Conservation (phyloP, 1,284 basidiomycete species). For the Rhodotorula sp. region DNA sequence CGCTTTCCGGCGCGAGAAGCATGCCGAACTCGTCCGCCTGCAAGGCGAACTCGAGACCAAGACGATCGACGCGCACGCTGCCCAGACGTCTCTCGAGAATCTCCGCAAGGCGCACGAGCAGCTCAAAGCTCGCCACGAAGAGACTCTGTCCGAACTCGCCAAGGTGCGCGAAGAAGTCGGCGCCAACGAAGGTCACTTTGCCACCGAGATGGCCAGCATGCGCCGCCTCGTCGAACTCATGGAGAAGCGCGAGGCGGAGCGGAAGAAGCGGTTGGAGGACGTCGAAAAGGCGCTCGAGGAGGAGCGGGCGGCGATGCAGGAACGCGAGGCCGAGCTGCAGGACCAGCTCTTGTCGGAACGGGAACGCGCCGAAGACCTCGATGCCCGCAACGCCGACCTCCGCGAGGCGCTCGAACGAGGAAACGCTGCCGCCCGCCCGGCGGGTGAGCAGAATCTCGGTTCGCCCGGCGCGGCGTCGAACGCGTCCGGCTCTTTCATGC, state of each 20-base stretch:
- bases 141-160: conserved; percentile 68
- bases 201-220: conserved; percentile 68
- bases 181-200: conserved; percentile 74
- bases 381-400: conserved; percentile 52
- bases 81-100: conserved; percentile 64
- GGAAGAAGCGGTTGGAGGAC: conserved; percentile 70
- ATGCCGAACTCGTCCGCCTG: conserved; percentile 68
- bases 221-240: conserved; percentile 71
- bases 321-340: conserved; percentile 61
- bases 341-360: conserved; percentile 64
- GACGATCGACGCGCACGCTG: conserved; percentile 62
- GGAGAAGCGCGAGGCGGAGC: conserved; percentile 76
- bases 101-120: conserved; percentile 67
- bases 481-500: conserved; percentile 24
- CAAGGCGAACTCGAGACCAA: conserved; percentile 70
- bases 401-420: conserved; percentile 50
- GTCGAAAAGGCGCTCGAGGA: conserved; percentile 76
- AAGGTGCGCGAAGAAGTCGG: conserved; percentile 69
- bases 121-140: conserved; percentile 66
- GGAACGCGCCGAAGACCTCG: conserved; percentile 50
- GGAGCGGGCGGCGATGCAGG: conserved; percentile 66
- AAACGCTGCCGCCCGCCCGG: background rate
- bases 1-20: conserved; percentile 46
- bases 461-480: conserved; percentile 2
- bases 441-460: background rate